phyloP scores from a whole-genome alignment of 2,329 filamentous ascomycete genomes.

The Lasiodiplodia gonubiensis region DNA sequence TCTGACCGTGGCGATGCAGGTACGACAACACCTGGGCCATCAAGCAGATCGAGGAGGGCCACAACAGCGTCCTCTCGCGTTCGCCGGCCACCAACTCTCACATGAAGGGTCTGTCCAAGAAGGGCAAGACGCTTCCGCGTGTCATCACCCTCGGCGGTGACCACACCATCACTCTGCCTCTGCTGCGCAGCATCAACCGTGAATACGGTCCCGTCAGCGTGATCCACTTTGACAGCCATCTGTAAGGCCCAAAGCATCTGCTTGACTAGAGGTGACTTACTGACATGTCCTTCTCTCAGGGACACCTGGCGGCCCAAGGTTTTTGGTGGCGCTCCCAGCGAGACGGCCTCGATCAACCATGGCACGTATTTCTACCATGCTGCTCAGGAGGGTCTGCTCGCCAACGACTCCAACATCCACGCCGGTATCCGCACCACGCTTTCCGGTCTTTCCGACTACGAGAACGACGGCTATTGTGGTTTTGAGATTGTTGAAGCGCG shows the following conservation, averaged over 20 bases:
- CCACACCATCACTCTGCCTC: slow-evolving; percentile 66
- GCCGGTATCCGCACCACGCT: slow-evolving; percentile 85
- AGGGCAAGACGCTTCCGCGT: slow-evolving; percentile 77
- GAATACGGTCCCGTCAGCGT: slow-evolving; percentile 72
- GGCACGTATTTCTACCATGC: slow-evolving; percentile 91
- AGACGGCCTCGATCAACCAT: slow-evolving; percentile 80
- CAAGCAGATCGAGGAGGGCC: slow-evolving; percentile 83
- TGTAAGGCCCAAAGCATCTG: slow-evolving; percentile 44
- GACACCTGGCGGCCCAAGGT: slow-evolving; percentile 80
- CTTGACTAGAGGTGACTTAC: neutral
- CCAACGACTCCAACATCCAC: slow-evolving; percentile 85
- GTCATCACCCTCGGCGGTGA: slow-evolving; percentile 74
- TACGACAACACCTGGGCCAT: slow-evolving; percentile 85
- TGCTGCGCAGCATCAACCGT: slow-evolving; percentile 64
- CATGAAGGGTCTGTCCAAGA: slow-evolving; percentile 70
- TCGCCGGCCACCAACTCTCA: slow-evolving; percentile 71
- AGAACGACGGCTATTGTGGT: slow-evolving; percentile 83
- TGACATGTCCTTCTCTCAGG: slow-evolving; percentile 30
- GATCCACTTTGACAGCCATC: slow-evolving; percentile 68
- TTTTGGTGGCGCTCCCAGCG: slow-evolving; percentile 79
- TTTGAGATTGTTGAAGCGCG: slow-evolving; percentile 81
- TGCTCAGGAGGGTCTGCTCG: slow-evolving; percentile 74
- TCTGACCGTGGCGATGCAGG: slow-evolving; percentile 47
- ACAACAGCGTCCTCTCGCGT: slow-evolving; percentile 75
- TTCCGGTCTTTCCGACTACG: slow-evolving; percentile 78